Evolutionary conservation across 2,329 filamentous ascomycete species (phyloP).

Genomic region (Fusarium beomiforme): DNA sequence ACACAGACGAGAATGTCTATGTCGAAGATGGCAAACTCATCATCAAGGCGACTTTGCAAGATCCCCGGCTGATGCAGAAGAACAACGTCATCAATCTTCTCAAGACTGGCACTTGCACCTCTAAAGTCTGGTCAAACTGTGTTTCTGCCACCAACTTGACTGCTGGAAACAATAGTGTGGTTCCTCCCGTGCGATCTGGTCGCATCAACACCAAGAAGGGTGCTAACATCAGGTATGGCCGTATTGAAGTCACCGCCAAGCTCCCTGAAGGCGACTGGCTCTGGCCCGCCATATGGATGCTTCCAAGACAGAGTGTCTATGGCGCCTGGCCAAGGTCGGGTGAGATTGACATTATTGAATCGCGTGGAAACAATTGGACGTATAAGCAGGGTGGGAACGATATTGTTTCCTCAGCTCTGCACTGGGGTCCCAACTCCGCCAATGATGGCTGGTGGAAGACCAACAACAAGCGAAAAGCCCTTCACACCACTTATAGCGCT

Average conservation of each 20-base stretch:
- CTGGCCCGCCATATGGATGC: constrained; percentile 93
- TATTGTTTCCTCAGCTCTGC: constrained; percentile 79
- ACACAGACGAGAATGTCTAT: constrained; percentile 77
- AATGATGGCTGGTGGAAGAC: constrained; percentile 87
- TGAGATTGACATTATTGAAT: constrained; percentile 85
- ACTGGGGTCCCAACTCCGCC: constrained; percentile 79
- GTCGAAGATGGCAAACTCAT: constrained; percentile 74
- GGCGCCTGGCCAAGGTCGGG: constrained; percentile 82
- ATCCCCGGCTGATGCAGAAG: constrained; percentile 70
- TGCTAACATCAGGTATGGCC: constrained; percentile 80
- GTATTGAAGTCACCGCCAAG: constrained; percentile 81
- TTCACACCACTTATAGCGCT: constrained; percentile 77
- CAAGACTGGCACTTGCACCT: constrained; percentile 73
- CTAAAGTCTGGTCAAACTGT: constrained; percentile 65
- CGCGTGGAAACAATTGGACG: constrained; percentile 82
- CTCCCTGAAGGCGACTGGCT: constrained; percentile 85
- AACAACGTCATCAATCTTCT: constrained; percentile 76
- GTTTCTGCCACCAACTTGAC: constrained; percentile 79
- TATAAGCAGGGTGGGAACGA: constrained; percentile 83
- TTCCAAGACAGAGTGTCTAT: constrained; percentile 77
- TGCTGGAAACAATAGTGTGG: constrained; percentile 73
- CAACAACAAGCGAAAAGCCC: constrained; percentile 78
- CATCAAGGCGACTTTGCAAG: constrained; percentile 82
- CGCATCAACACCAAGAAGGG: constrained; percentile 80
- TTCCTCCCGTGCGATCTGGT: constrained; percentile 81